A percentile compares a stretch with the other conserved stretches of the same genome.
These are phyloP conservation scores for Botrytis porri DNA, from an alignment of 2,329 filamentous ascomycete genomes.

Conservation along the genomic window DNA sequence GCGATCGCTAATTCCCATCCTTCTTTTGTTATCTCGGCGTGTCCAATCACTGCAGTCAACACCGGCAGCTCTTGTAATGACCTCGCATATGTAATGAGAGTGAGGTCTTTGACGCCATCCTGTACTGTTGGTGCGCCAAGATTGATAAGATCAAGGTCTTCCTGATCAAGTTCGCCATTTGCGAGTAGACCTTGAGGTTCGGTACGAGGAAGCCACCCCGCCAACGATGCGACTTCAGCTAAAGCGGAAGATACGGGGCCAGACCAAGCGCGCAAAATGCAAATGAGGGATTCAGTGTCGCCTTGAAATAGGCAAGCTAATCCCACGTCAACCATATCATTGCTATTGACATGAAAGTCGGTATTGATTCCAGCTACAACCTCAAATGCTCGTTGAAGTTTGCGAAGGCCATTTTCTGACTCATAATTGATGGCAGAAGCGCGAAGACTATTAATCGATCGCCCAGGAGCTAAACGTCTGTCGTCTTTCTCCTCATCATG, in stretches of 20 bases:
- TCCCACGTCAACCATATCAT: conserved; percentile 74
- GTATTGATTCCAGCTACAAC: conserved; percentile 60
- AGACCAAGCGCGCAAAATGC: conserved; percentile 75
- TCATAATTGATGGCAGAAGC: conserved; percentile 43
- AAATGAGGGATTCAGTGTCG: conserved; percentile 72
- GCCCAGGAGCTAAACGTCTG: conserved; percentile 31
- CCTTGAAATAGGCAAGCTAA: conserved; percentile 80
- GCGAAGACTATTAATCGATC: conserved; percentile 28
- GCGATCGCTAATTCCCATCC: conserved; percentile 91
- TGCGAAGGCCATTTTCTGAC: conserved; percentile 69
- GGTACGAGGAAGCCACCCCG: conserved; percentile 72
- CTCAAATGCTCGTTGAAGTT: conserved; percentile 69
- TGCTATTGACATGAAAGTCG: conserved; percentile 73
- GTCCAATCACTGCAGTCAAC: conserved; percentile 30
- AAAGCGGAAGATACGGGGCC: conserved; percentile 74
- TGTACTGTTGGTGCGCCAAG: conserved; percentile 55
- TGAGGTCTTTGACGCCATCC: conserved; percentile 72
- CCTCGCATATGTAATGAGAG: conserved; percentile 73
- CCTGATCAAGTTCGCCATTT: conserved; percentile 67
- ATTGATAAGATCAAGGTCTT: conserved; percentile 80
- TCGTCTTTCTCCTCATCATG: conserved; percentile 78
- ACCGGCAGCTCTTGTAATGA: conserved; percentile 55
- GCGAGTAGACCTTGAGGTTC: conserved; percentile 52
- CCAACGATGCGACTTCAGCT: conserved; percentile 79
- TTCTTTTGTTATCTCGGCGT: conserved; percentile 48